These are phyloP conservation scores for Saccharomycopsis fibuligera DNA, from an alignment of 805 yeast species.

Conservation along the genomic window DNA sequence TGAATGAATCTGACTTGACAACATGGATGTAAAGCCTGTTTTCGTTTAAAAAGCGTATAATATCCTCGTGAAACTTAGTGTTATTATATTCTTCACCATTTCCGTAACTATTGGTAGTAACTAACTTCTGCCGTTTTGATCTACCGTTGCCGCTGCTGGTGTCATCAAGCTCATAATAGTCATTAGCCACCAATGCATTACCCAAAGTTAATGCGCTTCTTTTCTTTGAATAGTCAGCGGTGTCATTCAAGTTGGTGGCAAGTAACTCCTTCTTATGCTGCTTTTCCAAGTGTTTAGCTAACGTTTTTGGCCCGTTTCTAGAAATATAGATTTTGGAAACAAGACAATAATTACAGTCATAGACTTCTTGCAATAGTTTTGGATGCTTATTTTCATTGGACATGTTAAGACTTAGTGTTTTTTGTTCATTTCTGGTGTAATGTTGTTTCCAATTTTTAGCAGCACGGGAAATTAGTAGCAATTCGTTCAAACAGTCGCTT, in stretches of 20 bases:
- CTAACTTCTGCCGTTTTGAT: neutral
- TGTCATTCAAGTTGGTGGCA: slow-evolving; percentile 1
- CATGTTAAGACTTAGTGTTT: neutral
- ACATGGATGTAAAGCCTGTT: slow-evolving; percentile 43
- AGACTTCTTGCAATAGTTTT: slow-evolving; percentile 13
- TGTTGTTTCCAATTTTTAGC: slow-evolving; percentile 17
- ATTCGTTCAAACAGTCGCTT: slow-evolving; percentile 3
- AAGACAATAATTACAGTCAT: slow-evolving; percentile 17
- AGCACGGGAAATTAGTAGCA: slow-evolving; percentile 7
- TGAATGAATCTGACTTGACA: slow-evolving; percentile 43
- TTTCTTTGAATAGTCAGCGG: neutral
- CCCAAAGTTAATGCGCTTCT: too few relatives aligned
- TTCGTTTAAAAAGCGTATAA: slow-evolving; percentile 43
- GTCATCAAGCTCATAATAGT: neutral
- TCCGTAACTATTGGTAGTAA: neutral
- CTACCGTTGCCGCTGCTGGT: neutral
- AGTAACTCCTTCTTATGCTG: slow-evolving; percentile 18
- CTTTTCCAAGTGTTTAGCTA: slow-evolving; percentile 19
- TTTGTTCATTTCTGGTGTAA: slow-evolving; percentile 12
- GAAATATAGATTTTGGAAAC: slow-evolving; percentile 13
- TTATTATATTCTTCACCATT: slow-evolving; percentile 30
- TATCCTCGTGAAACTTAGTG: slow-evolving; percentile 43
- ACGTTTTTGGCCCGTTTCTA: slow-evolving; percentile 21
- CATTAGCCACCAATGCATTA: neutral
- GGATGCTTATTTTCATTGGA: neutral